Percentiles rank a stretch among this genome's conserved stretches.
These are phyloP conservation scores for Monosiga brevicollis DNA, from an alignment of 78 protist genomes.

Conservation along the genomic window DNA sequence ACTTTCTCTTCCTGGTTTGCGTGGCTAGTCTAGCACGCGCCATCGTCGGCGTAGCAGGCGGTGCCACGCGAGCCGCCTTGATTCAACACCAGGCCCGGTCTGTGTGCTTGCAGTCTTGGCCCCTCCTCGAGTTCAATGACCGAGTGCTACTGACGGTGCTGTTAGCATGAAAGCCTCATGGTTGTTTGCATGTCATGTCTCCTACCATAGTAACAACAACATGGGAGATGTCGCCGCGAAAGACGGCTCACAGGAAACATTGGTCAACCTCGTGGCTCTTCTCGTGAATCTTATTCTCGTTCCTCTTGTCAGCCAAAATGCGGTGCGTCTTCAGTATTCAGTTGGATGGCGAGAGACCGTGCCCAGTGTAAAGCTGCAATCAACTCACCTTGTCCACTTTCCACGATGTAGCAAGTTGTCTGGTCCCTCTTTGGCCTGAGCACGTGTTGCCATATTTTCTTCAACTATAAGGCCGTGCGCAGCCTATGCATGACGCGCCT, in stretches of 20 bases:
- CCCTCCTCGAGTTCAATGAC: not conserved
- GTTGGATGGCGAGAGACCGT: no score
- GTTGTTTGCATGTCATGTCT: not conserved
- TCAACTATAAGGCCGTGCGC: not conserved
- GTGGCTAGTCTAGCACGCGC: conserved; percentile 4
- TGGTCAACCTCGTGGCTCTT: conserved; percentile 4
- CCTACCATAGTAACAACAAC: not conserved
- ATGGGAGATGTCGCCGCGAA: conserved; percentile 1
- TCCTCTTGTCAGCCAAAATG: not conserved
- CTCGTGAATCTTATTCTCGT: not conserved
- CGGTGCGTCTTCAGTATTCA: no score
- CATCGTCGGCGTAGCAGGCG: conserved; percentile 46
- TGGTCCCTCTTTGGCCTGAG: not conserved
- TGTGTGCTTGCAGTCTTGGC: conserved; percentile 20
- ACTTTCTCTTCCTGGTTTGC: conserved; percentile 4
- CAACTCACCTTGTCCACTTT: no score
- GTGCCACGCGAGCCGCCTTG: conserved; percentile 38
- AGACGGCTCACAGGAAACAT: conserved; percentile 6
- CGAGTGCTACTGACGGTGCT: not conserved
- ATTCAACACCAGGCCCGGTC: conserved; percentile 20
- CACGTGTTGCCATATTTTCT: not conserved
- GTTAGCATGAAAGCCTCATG: no score
- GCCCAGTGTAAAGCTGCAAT: no score
- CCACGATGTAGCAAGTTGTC: no score
- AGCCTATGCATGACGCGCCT: no score